Percentiles rank a stretch among this genome's conserved stretches.
Evolutionary conservation across 2,329 filamentous ascomycete genomes (phyloP).

Genomic region (Pyrenophora graminea): DNA sequence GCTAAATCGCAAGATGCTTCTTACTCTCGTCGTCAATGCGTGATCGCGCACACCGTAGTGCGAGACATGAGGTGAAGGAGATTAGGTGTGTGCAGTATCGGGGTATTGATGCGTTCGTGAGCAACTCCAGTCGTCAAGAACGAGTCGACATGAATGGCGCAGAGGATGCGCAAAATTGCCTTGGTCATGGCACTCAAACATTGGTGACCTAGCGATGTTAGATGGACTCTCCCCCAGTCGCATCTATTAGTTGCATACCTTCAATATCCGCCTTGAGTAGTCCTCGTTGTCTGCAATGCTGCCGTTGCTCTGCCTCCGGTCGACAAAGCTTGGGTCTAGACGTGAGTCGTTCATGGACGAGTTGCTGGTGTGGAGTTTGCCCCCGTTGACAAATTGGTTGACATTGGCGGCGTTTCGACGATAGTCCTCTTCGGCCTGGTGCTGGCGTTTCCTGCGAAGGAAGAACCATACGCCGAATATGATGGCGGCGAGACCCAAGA

Average conservation of each 20-base stretch:
- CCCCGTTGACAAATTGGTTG: conserved; percentile 69
- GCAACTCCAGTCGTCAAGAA: conserved; percentile 5
- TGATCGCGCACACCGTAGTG: conserved; percentile 34
- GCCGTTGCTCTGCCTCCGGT: conserved; percentile 84
- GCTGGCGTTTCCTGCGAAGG: conserved; percentile 74
- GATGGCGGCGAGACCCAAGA: conserved; percentile 69
- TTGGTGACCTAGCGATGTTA: conserved; percentile 43
- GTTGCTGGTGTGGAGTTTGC: conserved; percentile 64
- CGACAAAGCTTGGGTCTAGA: conserved; percentile 81
- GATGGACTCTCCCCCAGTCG: background rate
- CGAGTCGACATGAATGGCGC: conserved; percentile 11
- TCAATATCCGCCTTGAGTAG: conserved; percentile 92
- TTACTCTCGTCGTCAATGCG: conserved; percentile 41
- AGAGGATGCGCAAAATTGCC: conserved; percentile 5
- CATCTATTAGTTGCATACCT: conserved; percentile 60
- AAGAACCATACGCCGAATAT: conserved; percentile 73
- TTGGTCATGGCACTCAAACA: conserved; percentile 28
- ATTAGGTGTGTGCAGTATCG: conserved; percentile 21
- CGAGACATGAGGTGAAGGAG: conserved; percentile 25
- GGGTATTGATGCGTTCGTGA: conserved; percentile 17
- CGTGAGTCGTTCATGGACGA: conserved; percentile 79
- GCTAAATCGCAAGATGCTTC: conserved; percentile 32
- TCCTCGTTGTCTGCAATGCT: conserved; percentile 98
- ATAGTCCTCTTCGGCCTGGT: conserved; percentile 81
- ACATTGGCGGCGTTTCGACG: conserved; percentile 78